Conservation (phyloP, 2,329 filamentous ascomycete genomes). For the Hyphodiscus sp. region DNA sequence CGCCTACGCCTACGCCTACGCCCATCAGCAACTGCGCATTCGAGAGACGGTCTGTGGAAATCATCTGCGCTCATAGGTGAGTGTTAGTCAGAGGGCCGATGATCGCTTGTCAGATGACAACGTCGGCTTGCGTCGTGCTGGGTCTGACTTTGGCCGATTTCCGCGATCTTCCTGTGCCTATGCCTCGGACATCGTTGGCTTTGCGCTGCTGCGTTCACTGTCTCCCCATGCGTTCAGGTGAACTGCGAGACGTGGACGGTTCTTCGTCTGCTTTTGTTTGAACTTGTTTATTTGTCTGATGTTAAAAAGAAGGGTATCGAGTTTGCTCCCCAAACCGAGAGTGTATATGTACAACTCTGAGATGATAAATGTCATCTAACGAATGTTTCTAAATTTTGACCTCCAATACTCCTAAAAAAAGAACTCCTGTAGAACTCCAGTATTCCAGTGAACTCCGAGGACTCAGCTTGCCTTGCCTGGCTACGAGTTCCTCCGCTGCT, state of each 20-base stretch:
- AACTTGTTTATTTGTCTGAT: not conserved
- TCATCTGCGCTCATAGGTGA: too few relatives aligned
- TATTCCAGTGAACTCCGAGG: not conserved
- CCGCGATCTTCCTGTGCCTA: too few relatives aligned
- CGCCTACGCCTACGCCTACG: too few relatives aligned
- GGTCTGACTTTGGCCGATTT: too few relatives aligned
- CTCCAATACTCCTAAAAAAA: not conserved
- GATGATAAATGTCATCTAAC: not conserved
- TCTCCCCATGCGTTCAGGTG: not conserved
- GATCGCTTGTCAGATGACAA: too few relatives aligned
- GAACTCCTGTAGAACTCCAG: not conserved
- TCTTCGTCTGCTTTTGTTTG: not conserved
- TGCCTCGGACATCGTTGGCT: too few relatives aligned
- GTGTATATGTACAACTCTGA: not conserved
- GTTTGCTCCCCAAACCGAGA: not conserved
- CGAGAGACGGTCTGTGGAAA: too few relatives aligned
- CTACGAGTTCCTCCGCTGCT: constrained; percentile 52
- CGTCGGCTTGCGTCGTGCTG: too few relatives aligned
- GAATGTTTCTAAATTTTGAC: not conserved
- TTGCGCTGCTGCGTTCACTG: not conserved
- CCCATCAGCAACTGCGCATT: too few relatives aligned
- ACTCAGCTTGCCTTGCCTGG: constrained; percentile 1
- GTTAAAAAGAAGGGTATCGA: not conserved
- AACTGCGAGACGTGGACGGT: not conserved
- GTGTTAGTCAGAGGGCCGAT: too few relatives aligned